Conservation (phyloP, 1,284 basidiomycete species). For the Stereum hirsutum region DNA sequence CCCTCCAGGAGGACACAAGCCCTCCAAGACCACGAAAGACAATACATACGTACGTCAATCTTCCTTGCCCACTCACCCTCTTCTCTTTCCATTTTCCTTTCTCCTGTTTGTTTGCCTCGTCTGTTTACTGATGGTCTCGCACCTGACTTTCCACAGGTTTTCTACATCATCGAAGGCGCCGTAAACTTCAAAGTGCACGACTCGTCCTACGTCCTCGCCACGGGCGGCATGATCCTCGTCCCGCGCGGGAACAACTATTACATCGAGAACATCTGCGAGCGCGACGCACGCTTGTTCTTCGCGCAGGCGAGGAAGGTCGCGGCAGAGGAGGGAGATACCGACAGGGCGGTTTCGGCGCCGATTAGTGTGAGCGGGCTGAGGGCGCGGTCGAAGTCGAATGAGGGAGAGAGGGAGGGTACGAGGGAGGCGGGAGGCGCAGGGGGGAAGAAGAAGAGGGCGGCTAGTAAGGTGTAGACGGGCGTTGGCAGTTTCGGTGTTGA, state of each 20-base stretch:
- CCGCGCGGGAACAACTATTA: slow-evolving; percentile 92
- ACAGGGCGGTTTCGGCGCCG: too few species aligned
- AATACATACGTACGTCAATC: slow-evolving; percentile 80
- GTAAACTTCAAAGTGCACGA: slow-evolving; percentile 81
- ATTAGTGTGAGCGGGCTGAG: too few species aligned
- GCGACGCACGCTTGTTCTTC: slow-evolving; percentile 84
- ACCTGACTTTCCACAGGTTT: too few species aligned
- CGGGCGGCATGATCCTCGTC: slow-evolving; percentile 85
- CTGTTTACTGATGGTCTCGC: too few species aligned
- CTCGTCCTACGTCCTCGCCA: slow-evolving; percentile 68
- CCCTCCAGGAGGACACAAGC: slow-evolving; percentile 72
- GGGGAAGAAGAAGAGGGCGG: too few species aligned
- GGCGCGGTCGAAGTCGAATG: too few species aligned
- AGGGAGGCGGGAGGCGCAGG: too few species aligned
- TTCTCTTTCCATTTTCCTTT: not conserved
- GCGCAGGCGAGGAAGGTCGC: slow-evolving; percentile 80
- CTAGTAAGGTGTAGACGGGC: too few species aligned
- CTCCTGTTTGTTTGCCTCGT: not conserved
- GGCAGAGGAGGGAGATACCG: slow-evolving; percentile 27
- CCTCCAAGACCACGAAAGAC: slow-evolving; percentile 84
- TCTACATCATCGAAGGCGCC: slow-evolving; percentile 83
- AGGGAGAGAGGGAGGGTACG: too few species aligned
- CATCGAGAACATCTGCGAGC: slow-evolving; percentile 80
- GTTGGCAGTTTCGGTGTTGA: too few species aligned
- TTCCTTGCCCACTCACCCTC: too few species aligned